These are phyloP conservation scores for Aspergillus sp. DNA, from an alignment of 2,329 filamentous ascomycete genomes.

Conservation along the genomic window DNA sequence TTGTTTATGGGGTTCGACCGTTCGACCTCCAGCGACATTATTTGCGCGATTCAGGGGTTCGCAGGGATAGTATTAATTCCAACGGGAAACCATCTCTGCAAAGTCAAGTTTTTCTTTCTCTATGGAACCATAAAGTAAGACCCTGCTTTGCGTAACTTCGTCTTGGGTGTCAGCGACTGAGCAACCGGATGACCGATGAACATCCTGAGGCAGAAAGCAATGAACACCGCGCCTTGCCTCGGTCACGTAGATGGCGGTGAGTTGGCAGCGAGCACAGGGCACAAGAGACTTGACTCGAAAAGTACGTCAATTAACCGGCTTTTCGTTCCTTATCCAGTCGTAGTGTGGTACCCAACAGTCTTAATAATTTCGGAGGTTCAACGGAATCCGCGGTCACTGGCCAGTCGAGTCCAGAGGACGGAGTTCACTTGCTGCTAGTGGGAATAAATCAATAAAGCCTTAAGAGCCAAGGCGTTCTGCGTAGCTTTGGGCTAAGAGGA, in stretches of 20 bases:
- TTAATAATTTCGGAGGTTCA: neutral
- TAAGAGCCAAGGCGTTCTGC: neutral
- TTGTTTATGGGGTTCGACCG: constrained; percentile 1
- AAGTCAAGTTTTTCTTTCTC: neutral
- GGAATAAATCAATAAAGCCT: neutral
- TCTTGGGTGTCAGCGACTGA: neutral
- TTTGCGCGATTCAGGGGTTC: constrained; percentile 10
- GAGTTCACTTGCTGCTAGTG: neutral
- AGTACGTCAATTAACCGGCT: constrained; percentile 1
- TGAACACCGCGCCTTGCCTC: neutral
- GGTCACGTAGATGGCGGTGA: constrained; percentile 17
- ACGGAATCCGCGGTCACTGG: neutral
- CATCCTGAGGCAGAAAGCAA: neutral
- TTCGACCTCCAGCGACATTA: neutral
- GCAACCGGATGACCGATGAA: neutral
- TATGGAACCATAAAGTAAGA: neutral
- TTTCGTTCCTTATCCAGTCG: neutral
- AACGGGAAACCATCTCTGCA: neutral
- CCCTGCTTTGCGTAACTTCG: neutral
- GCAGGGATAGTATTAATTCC: neutral
- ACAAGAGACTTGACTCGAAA: neutral
- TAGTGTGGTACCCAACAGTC: neutral
- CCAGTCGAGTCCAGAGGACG: neutral
- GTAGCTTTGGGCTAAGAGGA: neutral
- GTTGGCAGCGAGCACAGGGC: constrained; percentile 6